A percentile compares a stretch with the other conserved stretches of the same genome.
phyloP scores from a whole-genome alignment of 2,329 filamentous ascomycete genomes.

The Sporothrix globosa region DNA sequence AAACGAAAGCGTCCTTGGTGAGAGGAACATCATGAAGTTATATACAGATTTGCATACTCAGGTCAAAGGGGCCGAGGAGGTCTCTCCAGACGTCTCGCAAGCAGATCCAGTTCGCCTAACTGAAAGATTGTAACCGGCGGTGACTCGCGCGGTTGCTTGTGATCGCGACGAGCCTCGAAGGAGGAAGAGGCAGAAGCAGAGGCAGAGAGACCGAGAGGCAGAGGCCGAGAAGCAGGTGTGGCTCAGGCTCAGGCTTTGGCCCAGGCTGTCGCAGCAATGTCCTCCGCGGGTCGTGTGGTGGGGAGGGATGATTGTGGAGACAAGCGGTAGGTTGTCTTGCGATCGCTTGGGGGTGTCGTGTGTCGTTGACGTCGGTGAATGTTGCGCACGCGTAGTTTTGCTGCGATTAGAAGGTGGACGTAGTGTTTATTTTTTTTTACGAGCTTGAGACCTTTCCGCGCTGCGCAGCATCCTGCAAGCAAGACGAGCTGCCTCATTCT shows the following conservation, averaged over 20 bases:
- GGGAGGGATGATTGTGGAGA: conserved; percentile 10
- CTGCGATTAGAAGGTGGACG: background rate
- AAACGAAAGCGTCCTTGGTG: background rate
- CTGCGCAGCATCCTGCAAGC: background rate
- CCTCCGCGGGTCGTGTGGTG: conserved; percentile 6
- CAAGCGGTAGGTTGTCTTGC: background rate
- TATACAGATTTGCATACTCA: conserved; percentile 5
- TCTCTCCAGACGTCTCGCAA: background rate
- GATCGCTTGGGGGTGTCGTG: background rate
- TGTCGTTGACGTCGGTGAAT: background rate
- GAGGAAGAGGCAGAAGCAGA: conserved; percentile 18
- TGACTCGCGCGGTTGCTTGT: conserved; percentile 9
- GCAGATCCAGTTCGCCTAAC: conserved; percentile 3
- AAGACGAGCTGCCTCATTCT: conserved; percentile 2
- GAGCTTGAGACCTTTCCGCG: background rate
- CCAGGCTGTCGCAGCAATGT: conserved; percentile 1
- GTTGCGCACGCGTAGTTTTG: background rate
- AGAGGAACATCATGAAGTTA: background rate
- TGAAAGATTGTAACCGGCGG: background rate
- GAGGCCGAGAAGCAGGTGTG: conserved; percentile 7
- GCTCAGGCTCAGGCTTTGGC: conserved; percentile 6
- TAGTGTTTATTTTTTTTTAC: background rate
- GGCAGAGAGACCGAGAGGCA: background rate
- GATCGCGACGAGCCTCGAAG: background rate
- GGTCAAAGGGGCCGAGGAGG: background rate